Conservation (phyloP, 129 eudicot species). For the Pittosporum tobira region DNA sequence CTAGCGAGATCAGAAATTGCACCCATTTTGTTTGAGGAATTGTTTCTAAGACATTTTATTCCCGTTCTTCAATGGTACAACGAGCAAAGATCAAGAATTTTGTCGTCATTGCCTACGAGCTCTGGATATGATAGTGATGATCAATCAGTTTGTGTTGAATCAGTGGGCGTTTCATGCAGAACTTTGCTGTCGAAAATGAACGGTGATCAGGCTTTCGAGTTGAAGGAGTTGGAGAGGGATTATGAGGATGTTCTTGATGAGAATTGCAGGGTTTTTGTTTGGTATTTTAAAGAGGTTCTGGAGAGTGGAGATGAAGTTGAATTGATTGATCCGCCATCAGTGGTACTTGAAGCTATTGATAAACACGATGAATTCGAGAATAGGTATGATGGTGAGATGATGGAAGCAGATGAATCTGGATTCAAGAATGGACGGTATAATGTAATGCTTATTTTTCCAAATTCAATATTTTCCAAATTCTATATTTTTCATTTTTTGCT, state of each 20-base stretch:
- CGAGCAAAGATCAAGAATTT: slow-evolving; percentile 37
- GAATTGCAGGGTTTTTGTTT: slow-evolving; percentile 52
- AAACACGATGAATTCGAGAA: slow-evolving; percentile 15
- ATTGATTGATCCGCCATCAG: slow-evolving; percentile 37
- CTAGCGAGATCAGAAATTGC: slow-evolving; percentile 54
- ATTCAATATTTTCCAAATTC: not conserved
- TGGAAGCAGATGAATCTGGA: slow-evolving; percentile 23
- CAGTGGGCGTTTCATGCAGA: slow-evolving; percentile 38
- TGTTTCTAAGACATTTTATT: slow-evolving; percentile 45
- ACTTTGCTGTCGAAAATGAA: slow-evolving; percentile 46
- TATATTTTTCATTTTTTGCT: not conserved
- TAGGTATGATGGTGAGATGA: slow-evolving; percentile 21
- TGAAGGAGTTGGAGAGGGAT: slow-evolving; percentile 65
- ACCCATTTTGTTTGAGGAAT: slow-evolving; percentile 49
- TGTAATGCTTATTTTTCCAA: slow-evolving; percentile 48
- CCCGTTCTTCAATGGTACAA: slow-evolving; percentile 63
- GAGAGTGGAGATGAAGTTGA: slow-evolving; percentile 25
- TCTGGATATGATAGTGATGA: slow-evolving; percentile 48
- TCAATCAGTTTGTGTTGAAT: slow-evolving; percentile 32
- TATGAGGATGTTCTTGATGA: slow-evolving; percentile 64
- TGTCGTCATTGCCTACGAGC: slow-evolving; percentile 28
- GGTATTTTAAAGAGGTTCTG: slow-evolving; percentile 52
- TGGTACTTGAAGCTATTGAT: slow-evolving; percentile 28
- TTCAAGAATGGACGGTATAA: slow-evolving; percentile 74
- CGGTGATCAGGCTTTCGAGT: slow-evolving; percentile 45